Evolutionary conservation across 306 rosid species (phyloP), one percentile per base, ranked within the genome.

Genomic region (Vigna nakashimae): DNA sequence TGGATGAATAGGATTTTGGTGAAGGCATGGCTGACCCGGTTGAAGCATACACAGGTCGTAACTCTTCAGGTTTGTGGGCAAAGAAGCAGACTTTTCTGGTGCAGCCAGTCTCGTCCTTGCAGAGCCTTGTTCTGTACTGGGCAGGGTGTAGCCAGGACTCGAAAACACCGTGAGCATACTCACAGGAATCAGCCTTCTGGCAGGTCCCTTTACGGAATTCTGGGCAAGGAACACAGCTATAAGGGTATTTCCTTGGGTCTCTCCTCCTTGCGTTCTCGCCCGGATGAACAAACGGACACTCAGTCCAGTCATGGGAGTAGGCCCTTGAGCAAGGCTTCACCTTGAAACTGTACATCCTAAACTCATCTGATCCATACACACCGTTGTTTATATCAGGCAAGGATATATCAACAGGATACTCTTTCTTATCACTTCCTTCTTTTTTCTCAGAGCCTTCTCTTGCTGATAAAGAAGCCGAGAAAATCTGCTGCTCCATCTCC

Each of bases 61-160:
- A 46, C 73, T 96, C 99, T 63, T 90, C 99, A 0, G 84, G 91
- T 73, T 65, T 91, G 88, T 96, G 99, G 78, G 99, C 99, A 79
- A 96, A 96, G 93, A 96, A 96, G 86, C 99, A 96, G 22, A 96
- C 99, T 85, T 96, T 96, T 72, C 99, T 89, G 0, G 69, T 43
- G 83, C 99, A 96, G 38, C 97, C 97, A 58, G 86, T 92, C 88
- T 96, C 99, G 17, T 96, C 99, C 86, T 96, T 96, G 87, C 99
- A 96, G 65, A 96, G 96, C 82, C 99, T 85, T 18, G 99, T 96
- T 70, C 99, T 77, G 82, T 96, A 96, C 51, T 96, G 99, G 5
- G 99, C 98, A 70, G 99, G 99, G 71, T 96, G 99, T 22, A 96
- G 97, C 99, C 99, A 96, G 5, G 99, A 96, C 88, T 96, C 99